Evolutionary conservation across 2,329 filamentous ascomycete genomes (phyloP), one percentile per base, ranked within the genome.

Genomic region (Neophaeococcomyces mojaviensis): DNA sequence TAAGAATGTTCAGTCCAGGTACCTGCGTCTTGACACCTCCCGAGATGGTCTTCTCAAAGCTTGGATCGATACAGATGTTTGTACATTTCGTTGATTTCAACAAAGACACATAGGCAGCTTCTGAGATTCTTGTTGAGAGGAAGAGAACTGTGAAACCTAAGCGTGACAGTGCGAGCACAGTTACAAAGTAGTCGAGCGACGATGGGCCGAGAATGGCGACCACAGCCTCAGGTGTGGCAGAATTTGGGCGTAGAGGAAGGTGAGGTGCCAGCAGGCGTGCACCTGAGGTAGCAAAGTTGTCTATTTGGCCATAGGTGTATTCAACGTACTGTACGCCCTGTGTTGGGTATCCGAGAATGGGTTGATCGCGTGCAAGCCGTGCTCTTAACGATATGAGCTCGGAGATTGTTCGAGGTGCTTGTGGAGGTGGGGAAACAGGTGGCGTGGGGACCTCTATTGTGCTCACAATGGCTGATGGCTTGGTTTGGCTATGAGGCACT

Each of bases 81-180:
- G 53, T 52, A 40, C 66, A 68, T 4, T 62, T 55, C 0, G 69
- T 71, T 52, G 67, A 66, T 19, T 68, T 60, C 10, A 41, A 16
- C 15, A 41, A 18, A 41, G 39, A 41, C 12, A 65, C 58, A 46
- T 75, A 72, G 5, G 76, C 76, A 43, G 70, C 66, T 2, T 66
- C 64, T 1, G 74, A 67, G 2, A 79, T 65, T 3, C 76, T 62
- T 2, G 72, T 75, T 1, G 74, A 78, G 1, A 79, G 63, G 22
- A 78, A 67, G 1, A 79, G 60, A 3, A 69, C 64, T 0, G 73
- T 70, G 60, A 76, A 74, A 9, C 77, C 77, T 12, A 80, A 60
- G 48, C 74, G 71, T 26, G 67, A 70, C 39, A 80, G 54, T 0
- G 73, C 76, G 36, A 79, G 66, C 34, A 74, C 63, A 3, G 74